These are phyloP conservation scores for Raphidocelis subcapitata DNA, from an alignment of 139 green algal species.

Conservation along the genomic window DNA sequence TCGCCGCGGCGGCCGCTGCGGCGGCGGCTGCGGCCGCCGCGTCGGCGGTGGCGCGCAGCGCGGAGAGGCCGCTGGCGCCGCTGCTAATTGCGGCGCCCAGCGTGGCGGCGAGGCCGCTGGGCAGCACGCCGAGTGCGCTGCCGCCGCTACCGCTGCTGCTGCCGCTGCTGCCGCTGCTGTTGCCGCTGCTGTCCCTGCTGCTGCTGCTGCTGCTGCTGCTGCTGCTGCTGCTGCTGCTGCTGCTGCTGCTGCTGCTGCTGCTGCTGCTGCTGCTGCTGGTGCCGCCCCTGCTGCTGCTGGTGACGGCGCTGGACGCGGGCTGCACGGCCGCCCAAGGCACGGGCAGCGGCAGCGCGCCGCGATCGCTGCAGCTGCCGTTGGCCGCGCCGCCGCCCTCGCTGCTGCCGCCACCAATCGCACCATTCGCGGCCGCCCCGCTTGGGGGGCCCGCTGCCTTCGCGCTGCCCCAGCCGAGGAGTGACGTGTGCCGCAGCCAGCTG, in stretches of 20 bases:
- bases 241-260: background rate
- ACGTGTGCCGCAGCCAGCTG: no score
- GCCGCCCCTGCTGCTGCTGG: background rate
- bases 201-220: background rate
- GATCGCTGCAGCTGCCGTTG: no score
- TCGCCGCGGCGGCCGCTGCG: background rate
- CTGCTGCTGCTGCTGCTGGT: constrained; percentile 13
- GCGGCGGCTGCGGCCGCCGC: background rate
- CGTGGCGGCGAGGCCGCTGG: background rate
- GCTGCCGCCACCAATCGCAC: no score
- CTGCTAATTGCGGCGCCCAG: background rate
- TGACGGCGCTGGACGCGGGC: no score
- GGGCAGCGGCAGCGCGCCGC: no score
- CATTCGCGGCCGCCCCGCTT: no score
- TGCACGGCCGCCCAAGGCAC: no score
- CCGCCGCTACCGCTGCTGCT: constrained; percentile 3
- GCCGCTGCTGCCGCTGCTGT: background rate
- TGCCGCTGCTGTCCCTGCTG: background rate
- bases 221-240: constrained; percentile 3
- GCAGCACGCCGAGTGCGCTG: background rate
- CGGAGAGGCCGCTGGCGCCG: background rate
- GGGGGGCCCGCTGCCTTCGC: no score
- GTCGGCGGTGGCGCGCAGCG: background rate
- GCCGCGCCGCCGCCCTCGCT: no score
- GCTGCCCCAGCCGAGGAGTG: no score